A percentile compares a stretch with the other conserved stretches of the same genome.
Evolutionary conservation across 192 early-diverging fungal genomes (phyloP).

Genomic region (Geosiphon pyriformis): DNA sequence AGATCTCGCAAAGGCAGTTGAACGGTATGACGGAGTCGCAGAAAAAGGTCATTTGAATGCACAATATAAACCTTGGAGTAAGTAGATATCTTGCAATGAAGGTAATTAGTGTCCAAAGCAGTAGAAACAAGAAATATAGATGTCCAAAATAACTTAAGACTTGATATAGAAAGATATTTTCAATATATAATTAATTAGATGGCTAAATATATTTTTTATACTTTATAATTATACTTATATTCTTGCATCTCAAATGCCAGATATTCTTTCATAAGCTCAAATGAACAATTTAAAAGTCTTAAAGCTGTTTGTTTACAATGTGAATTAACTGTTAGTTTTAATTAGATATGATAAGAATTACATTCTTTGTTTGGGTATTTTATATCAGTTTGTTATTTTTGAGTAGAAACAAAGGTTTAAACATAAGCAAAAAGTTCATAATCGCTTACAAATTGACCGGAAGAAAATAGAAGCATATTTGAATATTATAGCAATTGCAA

Average conservation of each 20-base stretch:
- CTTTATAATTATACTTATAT: conserved; percentile 1
- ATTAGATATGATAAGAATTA: neutral
- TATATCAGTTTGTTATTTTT: conserved; percentile 3
- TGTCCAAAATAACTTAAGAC: too few species aligned
- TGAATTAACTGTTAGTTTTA: neutral
- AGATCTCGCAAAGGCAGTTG: too few species aligned
- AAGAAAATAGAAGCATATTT: neutral
- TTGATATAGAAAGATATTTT: too few species aligned
- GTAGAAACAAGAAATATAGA: too few species aligned
- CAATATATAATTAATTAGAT: neutral
- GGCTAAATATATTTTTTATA: neutral
- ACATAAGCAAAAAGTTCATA: conserved; percentile 4
- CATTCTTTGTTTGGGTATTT: neutral
- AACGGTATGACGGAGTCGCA: too few species aligned
- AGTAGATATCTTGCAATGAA: too few species aligned
- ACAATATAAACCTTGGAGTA: too few species aligned
- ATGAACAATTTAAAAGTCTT: conserved; percentile 9
- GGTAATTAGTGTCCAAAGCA: too few species aligned
- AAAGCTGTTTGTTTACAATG: neutral
- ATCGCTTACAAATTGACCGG: neutral
- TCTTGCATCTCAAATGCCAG: neutral
- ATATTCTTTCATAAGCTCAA: neutral
- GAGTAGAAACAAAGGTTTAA: conserved; percentile 1
- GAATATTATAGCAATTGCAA: neutral
- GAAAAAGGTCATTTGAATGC: too few species aligned